Conservation (phyloP, 768 basidiomycete genomes). For the Naganishia randhawae region DNA sequence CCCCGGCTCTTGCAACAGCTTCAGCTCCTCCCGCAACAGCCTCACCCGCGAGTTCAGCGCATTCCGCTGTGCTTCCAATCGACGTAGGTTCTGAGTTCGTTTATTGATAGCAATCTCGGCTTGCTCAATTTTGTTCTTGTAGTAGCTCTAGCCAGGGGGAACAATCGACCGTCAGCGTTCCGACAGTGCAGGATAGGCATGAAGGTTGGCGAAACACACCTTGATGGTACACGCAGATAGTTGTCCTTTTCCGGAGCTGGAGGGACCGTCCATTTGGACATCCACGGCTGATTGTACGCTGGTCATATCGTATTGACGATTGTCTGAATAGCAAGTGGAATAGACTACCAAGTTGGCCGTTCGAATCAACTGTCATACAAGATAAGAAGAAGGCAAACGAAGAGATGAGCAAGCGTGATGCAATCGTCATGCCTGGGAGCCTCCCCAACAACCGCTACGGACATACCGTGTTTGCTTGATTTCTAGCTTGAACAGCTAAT, state of each 20-base stretch:
- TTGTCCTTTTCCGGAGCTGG: constrained; percentile 5
- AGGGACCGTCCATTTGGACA: constrained; percentile 1
- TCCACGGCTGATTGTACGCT: constrained; percentile 13
- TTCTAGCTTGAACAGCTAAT: too few relatives aligned
- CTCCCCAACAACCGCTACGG: not conserved
- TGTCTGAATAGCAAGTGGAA: not conserved
- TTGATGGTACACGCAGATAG: constrained; percentile 17
- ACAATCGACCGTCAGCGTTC: not conserved
- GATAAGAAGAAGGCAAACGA: not conserved
- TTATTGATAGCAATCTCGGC: constrained; percentile 90
- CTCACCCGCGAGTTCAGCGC: constrained; percentile 92
- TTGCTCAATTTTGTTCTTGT: constrained; percentile 90
- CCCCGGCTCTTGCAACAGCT: constrained; percentile 87
- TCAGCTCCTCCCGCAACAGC: constrained; percentile 83
- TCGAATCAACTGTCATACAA: not conserved
- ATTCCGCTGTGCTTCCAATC: constrained; percentile 94
- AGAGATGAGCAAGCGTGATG: constrained; percentile 6
- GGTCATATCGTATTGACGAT: not conserved
- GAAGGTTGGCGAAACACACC: not conserved
- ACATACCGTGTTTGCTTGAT: not conserved
- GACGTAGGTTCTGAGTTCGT: constrained; percentile 91
- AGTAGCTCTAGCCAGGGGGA: constrained; percentile 58
- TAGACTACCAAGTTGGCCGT: not conserved
- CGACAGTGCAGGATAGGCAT: not conserved
- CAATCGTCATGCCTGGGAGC: not conserved